Base-by-base conservation (phyloP, 768 basidiomycete species). In the Dentipellis fragilis region DNA sequence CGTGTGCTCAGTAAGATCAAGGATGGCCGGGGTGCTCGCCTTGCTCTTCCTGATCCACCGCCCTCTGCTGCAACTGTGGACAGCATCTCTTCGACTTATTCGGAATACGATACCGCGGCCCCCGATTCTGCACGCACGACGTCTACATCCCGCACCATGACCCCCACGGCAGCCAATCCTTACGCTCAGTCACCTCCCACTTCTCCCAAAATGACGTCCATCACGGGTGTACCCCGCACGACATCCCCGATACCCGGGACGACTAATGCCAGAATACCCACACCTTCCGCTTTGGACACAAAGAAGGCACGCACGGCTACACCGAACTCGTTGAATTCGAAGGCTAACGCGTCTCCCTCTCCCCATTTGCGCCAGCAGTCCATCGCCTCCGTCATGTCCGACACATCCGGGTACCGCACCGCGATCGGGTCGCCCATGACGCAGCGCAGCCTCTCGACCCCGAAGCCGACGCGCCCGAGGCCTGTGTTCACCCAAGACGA, bases 1-100 rank as follows among this genome's bases (percentile, higher is more conserved):
- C 79, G 87, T 3, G 84, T 90, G 10, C 73, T 90, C 50, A 80
- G 76, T 68, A 87, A 87, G 72, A 84, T 90, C 65, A 83, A 82
- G 70, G 83, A 75, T 57, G 83, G 79, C 39, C 81, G 78, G 59
- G 72, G 72, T 22, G 58, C 57, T 3, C 70, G 67, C 9, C 47
- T 59, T 6, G 49, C 60, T 4, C 34, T 58, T 14, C 47, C 64
- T 5, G 29, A 22, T 8, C 66, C 66, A 47, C 57, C 66, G 5
- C 22, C 52, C 2, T 56, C 69, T 17, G 62, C 51, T 16, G 50
- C 61, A 50, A 54, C 66, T 52, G 23, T 61, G 5, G 69, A 70
- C 23, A 61, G 66, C 16, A 54, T 68, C 22, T 68, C 73, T 53
- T 86, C 86, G 2, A 72, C 80, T 60, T 84, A 87, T 62, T 86